A percentile compares a stretch with the other conserved stretches of the same genome.
These are phyloP conservation scores for Parastagonospora avenae DNA, from an alignment of 2,329 filamentous ascomycete species.

Conservation along the genomic window DNA sequence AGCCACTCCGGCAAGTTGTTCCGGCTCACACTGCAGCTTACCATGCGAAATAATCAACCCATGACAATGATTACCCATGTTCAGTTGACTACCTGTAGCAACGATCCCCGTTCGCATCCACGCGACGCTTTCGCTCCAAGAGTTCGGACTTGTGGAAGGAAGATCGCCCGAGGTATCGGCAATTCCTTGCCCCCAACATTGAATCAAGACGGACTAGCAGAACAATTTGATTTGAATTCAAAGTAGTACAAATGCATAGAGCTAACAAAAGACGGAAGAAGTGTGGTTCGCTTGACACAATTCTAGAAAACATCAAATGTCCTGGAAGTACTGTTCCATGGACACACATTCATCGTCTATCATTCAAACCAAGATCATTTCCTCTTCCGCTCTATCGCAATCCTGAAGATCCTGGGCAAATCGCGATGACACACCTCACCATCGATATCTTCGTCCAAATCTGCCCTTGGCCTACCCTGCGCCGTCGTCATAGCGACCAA, in stretches of 20 bases:
- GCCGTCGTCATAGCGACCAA: constrained; percentile 13
- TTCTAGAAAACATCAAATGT: too few species aligned
- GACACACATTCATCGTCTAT: too few species aligned
- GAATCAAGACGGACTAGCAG: too few species aligned
- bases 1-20: too few species aligned
- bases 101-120: constrained; percentile 3
- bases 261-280: too few species aligned
- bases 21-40: too few species aligned
- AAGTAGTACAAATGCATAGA: too few species aligned
- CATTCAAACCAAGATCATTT: background rate
- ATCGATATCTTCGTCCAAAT: background rate
- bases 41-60: background rate
- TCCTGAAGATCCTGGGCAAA: background rate
- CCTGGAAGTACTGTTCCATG: too few species aligned
- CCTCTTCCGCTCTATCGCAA: background rate
- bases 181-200: constrained; percentile 11
- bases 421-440: background rate
- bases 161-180: constrained; percentile 17
- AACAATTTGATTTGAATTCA: too few species aligned
- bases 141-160: constrained; percentile 20
- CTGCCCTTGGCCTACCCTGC: background rate
- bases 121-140: constrained; percentile 6
- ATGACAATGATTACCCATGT: background rate
- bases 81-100: background rate
- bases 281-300: too few species aligned